Evolutionary conservation across 2,329 filamentous ascomycete species (phyloP).

Genomic region (Passalora sequoiae): DNA sequence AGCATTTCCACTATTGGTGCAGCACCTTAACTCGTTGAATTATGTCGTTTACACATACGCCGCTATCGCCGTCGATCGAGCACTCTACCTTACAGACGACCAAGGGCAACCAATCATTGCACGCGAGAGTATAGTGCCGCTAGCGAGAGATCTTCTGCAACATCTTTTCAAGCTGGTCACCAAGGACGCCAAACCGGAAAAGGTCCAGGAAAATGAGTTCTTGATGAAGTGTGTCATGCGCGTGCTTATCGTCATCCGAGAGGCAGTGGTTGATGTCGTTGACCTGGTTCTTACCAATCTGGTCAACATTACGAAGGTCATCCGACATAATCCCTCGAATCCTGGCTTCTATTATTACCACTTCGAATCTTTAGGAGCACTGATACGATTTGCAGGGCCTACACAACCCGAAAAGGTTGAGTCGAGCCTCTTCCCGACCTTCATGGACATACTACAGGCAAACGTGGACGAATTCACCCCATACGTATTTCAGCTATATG

Average conservation of each 20-base stretch:
- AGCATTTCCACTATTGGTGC: conserved; percentile 82
- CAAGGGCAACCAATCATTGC: conserved; percentile 73
- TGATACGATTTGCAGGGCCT: conserved; percentile 71
- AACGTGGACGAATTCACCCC: conserved; percentile 92
- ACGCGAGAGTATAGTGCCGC: conserved; percentile 69
- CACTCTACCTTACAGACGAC: conserved; percentile 75
- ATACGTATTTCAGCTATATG: conserved; percentile 93
- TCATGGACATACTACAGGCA: conserved; percentile 71
- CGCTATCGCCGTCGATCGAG: conserved; percentile 90
- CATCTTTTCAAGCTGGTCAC: conserved; percentile 91
- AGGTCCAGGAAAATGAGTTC: conserved; percentile 98
- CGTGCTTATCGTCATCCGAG: conserved; percentile 88
- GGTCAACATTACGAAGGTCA: conserved; percentile 83
- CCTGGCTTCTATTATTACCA: conserved; percentile 98
- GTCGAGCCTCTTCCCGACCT: conserved; percentile 73
- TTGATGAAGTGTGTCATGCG: conserved; percentile 98
- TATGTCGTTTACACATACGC: conserved; percentile 98
- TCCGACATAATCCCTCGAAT: conserved; percentile 92
- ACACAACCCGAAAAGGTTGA: conserved; percentile 70
- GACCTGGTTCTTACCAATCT: conserved; percentile 79
- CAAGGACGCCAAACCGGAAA: conserved; percentile 75
- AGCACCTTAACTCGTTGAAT: conserved; percentile 81
- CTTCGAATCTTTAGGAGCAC: conserved; percentile 87
- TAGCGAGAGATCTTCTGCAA: conserved; percentile 78
- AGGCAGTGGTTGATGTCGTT: conserved; percentile 66